Evolutionary conservation across 75 land plant species (phyloP).

Genomic region (Larix kaempferi): DNA sequence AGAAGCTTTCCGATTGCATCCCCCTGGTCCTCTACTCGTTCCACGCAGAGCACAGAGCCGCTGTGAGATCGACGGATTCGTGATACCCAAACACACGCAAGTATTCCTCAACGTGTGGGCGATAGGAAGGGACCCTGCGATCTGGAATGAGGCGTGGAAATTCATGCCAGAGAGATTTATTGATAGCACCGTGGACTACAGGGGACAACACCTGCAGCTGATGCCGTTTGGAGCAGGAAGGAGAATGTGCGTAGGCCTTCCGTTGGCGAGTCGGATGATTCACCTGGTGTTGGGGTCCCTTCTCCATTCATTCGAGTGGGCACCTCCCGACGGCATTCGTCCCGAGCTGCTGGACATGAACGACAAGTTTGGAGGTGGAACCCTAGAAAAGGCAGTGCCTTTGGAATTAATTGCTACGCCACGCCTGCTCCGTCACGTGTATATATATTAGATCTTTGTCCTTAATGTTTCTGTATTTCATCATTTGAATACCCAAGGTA

Average conservation of each 20-base stretch:
- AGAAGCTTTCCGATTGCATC: constrained; percentile 42
- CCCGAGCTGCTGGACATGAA: constrained; percentile 7
- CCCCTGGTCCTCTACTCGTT: constrained; percentile 27
- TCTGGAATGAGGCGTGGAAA: constrained; percentile 11
- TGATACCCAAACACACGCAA: background rate
- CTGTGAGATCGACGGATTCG: background rate
- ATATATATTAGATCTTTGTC: too few species aligned
- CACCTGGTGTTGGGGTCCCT: constrained; percentile 12
- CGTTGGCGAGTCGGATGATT: constrained; percentile 8
- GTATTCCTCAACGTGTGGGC: constrained; percentile 2
- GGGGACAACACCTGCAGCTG: constrained; percentile 11
- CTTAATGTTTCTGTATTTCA: too few species aligned
- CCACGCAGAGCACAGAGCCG: constrained; percentile 20
- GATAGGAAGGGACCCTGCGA: constrained; percentile 8
- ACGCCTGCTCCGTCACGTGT: background rate
- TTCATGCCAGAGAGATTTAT: constrained; percentile 21
- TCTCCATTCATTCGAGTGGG: constrained; percentile 17
- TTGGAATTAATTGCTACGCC: constrained; percentile 14
- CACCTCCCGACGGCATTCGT: constrained; percentile 2
- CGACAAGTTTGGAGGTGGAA: background rate
- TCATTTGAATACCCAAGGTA: too few species aligned
- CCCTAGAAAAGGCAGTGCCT: constrained; percentile 15
- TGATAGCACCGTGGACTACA: constrained; percentile 5
- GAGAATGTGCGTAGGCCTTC: constrained; percentile 18
- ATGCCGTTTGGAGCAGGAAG: constrained; percentile 22